phyloP scores from a whole-genome alignment of 139 green algal species.

The Micromonas commoda region DNA sequence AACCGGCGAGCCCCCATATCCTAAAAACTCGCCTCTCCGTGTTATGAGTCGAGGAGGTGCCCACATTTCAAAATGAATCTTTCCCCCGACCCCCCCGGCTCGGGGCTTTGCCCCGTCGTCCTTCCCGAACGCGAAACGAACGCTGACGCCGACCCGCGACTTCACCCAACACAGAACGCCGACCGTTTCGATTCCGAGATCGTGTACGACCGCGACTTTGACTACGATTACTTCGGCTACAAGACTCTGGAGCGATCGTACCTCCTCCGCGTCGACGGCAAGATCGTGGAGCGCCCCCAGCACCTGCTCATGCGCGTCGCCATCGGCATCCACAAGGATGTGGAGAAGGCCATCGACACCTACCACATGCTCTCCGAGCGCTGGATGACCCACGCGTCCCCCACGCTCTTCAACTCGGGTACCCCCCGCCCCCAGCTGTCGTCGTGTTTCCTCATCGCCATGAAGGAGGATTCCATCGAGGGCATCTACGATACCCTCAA shows the following conservation, averaged over 20 bases:
- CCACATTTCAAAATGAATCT: too few species aligned
- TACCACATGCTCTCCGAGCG: slow-evolving; percentile 49
- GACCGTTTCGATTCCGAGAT: slow-evolving; percentile 88
- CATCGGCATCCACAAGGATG: slow-evolving; percentile 89
- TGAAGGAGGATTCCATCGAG: slow-evolving; percentile 93
- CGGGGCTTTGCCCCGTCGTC: too few species aligned
- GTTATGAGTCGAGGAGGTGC: too few species aligned
- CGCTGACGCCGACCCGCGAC: too few species aligned
- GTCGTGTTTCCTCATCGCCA: slow-evolving; percentile 91
- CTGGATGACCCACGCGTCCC: slow-evolving; percentile 86
- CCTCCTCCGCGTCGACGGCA: slow-evolving; percentile 68
- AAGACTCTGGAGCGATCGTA: slow-evolving; percentile 99
- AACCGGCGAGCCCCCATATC: too few species aligned
- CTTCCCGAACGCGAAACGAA: too few species aligned
- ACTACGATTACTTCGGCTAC: slow-evolving; percentile 98
- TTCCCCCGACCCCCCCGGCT: too few species aligned
- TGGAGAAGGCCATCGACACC: slow-evolving; percentile 52
- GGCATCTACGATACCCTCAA: slow-evolving; percentile 99
- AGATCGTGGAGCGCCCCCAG: slow-evolving; percentile 95
- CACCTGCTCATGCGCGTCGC: slow-evolving; percentile 99
- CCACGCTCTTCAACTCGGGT: slow-evolving; percentile 97
- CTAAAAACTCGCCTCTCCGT: too few species aligned
- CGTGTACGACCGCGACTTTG: slow-evolving; percentile 98
- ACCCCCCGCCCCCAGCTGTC: slow-evolving; percentile 81
- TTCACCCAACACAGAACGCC: too few species aligned